Percentiles rank a stretch among this genome's conserved stretches.
These are phyloP conservation scores for Cercophora newfieldiana DNA, from an alignment of 495 filamentous ascomycete species.

Conservation along the genomic window DNA sequence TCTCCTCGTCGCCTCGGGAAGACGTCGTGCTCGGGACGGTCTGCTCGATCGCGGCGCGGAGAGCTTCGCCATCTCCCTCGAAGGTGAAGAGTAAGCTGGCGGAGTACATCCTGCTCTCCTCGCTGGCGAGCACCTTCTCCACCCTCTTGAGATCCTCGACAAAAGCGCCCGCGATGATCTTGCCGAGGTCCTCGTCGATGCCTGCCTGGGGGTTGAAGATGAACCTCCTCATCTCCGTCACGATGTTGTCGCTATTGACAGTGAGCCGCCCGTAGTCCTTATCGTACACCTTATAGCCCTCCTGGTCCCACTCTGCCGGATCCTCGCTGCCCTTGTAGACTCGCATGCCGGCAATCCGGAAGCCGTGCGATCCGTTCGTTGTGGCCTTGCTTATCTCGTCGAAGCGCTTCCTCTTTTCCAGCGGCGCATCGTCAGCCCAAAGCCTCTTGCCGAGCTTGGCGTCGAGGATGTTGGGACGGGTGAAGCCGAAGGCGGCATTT, in stretches of 20 bases:
- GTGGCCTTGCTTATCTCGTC: constrained; percentile 77
- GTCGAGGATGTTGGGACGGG: constrained; percentile 88
- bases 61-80: constrained; percentile 76
- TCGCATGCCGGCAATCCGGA: constrained; percentile 92
- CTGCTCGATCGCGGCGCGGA: constrained; percentile 65
- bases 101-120: constrained; percentile 93
- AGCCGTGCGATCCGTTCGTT: constrained; percentile 78
- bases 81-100: constrained; percentile 88
- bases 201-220: constrained; percentile 65
- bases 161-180: constrained; percentile 63
- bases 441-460: constrained; percentile 85
- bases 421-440: constrained; percentile 80
- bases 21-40: neutral
- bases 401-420: constrained; percentile 74
- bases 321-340: constrained; percentile 71
- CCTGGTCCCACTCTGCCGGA: constrained; percentile 44
- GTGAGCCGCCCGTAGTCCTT: constrained; percentile 78
- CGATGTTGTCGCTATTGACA: constrained; percentile 69
- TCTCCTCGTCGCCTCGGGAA: neutral
- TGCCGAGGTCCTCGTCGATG: constrained; percentile 52
- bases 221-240: constrained; percentile 72
- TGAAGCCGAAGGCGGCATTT: constrained; percentile 81
- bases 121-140: constrained; percentile 62
- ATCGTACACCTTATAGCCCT: constrained; percentile 72
- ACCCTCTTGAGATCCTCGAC: constrained; percentile 65